A percentile compares a stretch with the other conserved stretches of the same genome.
These are phyloP conservation scores for Licmophora abbreviata DNA, from an alignment of 108 stramenopile genomes.

Conservation along the genomic window DNA sequence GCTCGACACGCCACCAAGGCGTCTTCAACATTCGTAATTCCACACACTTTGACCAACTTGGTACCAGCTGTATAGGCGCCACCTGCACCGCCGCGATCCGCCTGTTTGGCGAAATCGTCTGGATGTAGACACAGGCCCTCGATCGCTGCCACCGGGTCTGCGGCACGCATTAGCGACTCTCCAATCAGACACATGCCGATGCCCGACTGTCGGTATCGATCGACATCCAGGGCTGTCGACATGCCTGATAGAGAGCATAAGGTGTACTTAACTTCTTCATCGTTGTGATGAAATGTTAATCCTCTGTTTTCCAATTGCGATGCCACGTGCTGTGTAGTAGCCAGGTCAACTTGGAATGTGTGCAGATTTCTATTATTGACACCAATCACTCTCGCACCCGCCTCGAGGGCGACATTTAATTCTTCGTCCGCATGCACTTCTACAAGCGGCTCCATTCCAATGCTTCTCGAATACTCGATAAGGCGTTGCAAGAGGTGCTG, in stretches of 20 bases:
- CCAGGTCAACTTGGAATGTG: constrained; percentile 94
- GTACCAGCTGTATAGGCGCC: constrained; percentile 79
- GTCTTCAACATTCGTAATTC: constrained; percentile 86
- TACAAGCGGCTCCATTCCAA: constrained; percentile 95
- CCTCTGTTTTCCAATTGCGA: constrained; percentile 36
- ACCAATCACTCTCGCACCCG: constrained; percentile 91
- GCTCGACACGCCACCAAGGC: constrained; percentile 83
- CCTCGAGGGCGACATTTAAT: constrained; percentile 81
- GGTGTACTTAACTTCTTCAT: constrained; percentile 16
- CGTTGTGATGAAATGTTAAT: constrained; percentile 39
- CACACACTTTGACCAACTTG: constrained; percentile 91
- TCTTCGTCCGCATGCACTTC: constrained; percentile 90
- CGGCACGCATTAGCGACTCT: constrained; percentile 94
- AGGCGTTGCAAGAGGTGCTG: constrained; percentile 56
- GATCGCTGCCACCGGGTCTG: constrained; percentile 80
- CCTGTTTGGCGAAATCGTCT: constrained; percentile 34
- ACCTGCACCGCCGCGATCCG: constrained; percentile 15
- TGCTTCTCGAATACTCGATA: constrained; percentile 61
- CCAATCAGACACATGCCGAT: constrained; percentile 94
- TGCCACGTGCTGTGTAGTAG: constrained; percentile 76
- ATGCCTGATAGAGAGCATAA: constrained; percentile 88
- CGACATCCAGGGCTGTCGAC: constrained; percentile 76
- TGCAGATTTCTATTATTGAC: constrained; percentile 98
- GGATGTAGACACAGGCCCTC: constrained; percentile 78
- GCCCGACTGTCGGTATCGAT: constrained; percentile 72